Conservation (phyloP, 2,329 filamentous ascomycete species). For the Pseudocercospora cruenta region DNA sequence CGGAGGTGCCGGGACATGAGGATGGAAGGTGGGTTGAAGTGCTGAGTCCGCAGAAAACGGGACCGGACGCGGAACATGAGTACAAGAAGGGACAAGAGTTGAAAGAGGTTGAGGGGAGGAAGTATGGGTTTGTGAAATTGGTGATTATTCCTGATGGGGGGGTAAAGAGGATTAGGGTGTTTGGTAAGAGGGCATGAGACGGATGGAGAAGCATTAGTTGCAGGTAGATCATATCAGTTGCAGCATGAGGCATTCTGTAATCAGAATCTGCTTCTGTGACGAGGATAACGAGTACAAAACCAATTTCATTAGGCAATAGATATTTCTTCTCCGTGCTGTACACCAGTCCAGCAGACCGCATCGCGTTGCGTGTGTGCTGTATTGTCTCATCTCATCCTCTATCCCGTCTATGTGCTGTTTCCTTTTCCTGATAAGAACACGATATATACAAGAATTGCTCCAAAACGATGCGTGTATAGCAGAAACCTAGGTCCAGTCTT, state of each 20-base stretch:
- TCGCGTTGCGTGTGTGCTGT: background rate
- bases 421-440: background rate
- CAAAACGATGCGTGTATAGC: background rate
- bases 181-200: constrained; percentile 56
- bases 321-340: background rate
- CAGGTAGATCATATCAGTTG: no score
- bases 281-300: background rate
- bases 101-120: constrained; percentile 56
- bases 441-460: background rate
- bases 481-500: background rate
- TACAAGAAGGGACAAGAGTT: constrained; percentile 51
- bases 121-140: constrained; percentile 83
- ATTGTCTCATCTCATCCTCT: background rate
- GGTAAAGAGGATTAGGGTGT: constrained; percentile 81
- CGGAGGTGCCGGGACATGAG: constrained; percentile 56
- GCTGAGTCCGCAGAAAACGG: constrained; percentile 67
- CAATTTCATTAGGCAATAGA: background rate
- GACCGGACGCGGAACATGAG: constrained; percentile 73
- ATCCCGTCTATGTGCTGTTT: background rate
- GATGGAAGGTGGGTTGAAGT: constrained; percentile 68
- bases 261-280: no score
- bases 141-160: constrained; percentile 93
- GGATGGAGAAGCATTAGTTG: no score
- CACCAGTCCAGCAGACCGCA: background rate
- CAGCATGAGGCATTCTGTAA: no score